These are phyloP conservation scores for Claviceps sp. DNA, from an alignment of 2,329 filamentous ascomycete species.

Conservation along the genomic window DNA sequence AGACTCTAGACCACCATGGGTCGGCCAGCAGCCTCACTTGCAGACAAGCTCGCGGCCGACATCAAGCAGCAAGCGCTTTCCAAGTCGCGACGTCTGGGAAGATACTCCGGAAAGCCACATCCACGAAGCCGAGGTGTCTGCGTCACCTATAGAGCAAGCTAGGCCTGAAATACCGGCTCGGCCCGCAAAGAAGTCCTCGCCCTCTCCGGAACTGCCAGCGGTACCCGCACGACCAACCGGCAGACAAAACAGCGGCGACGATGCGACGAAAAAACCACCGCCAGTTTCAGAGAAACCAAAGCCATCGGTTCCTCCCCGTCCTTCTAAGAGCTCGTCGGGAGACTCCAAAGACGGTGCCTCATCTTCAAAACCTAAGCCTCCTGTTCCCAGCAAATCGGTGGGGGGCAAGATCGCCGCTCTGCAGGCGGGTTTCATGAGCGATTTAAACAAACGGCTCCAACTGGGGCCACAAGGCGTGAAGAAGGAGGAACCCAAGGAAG, in stretches of 20 bases:
- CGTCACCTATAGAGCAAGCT: slow-evolving; percentile 15
- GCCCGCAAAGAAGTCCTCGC: slow-evolving; percentile 25
- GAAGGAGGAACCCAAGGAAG: slow-evolving; percentile 52
- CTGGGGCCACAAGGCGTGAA: slow-evolving; percentile 72
- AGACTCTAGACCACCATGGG: slow-evolving; percentile 30
- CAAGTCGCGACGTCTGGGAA: slow-evolving; percentile 89
- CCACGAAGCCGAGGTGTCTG: slow-evolving; percentile 59
- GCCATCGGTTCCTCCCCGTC: slow-evolving; percentile 47
- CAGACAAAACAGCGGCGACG: slow-evolving; percentile 25
- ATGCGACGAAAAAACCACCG: slow-evolving; percentile 24
- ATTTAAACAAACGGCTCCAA: slow-evolving; percentile 79
- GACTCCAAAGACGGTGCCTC: slow-evolving; percentile 27
- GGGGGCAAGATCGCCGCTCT: slow-evolving; percentile 83
- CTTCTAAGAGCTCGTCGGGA: slow-evolving; percentile 35
- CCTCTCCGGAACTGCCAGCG: slow-evolving; percentile 26
- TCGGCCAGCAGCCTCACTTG: slow-evolving; percentile 34
- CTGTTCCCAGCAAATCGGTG: slow-evolving; percentile 58
- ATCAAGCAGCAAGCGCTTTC: slow-evolving; percentile 60
- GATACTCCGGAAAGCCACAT: slow-evolving; percentile 75
- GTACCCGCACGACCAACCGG: slow-evolving; percentile 43
- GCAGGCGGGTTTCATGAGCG: slow-evolving; percentile 83
- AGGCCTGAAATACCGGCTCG: slow-evolving; percentile 18
- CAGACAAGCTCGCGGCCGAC: slow-evolving; percentile 29
- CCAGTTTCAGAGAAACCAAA: slow-evolving; percentile 41
- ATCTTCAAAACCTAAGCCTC: slow-evolving; percentile 62